Conservation (phyloP, 352 stramenopile genomes). For the Pythium dissimile region DNA sequence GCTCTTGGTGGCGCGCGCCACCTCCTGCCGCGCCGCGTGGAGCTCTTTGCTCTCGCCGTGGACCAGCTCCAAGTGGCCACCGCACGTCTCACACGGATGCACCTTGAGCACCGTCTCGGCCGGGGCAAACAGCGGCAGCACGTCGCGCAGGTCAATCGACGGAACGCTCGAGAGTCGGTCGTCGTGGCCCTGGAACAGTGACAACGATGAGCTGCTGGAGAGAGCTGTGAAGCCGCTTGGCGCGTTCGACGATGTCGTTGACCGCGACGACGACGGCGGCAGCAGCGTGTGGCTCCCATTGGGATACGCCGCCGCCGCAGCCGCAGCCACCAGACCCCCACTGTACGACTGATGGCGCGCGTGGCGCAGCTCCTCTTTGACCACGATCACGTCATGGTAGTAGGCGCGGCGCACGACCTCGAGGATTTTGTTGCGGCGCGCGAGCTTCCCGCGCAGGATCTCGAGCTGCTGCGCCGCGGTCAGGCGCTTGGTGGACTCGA, state of each 20-base stretch:
- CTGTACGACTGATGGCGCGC: no score
- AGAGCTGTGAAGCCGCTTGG: conserved; percentile 1
- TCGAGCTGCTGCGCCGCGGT: conserved; percentile 44
- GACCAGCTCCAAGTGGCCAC: conserved; percentile 71
- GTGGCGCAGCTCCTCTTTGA: conserved; percentile 76
- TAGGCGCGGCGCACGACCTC: conserved; percentile 74
- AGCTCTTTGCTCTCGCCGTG: conserved; percentile 81
- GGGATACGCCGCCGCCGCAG: not conserved
- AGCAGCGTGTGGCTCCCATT: not conserved
- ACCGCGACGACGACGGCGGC: conserved; percentile 15
- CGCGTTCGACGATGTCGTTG: conserved; percentile 7
- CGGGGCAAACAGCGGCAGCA: conserved; percentile 66
- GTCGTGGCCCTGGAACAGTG: conserved; percentile 8
- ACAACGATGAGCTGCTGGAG: not conserved
- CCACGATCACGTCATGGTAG: conserved; percentile 78
- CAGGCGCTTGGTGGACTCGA: conserved; percentile 34
- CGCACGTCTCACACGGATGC: conserved; percentile 69
- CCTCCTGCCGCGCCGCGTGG: conserved; percentile 56
- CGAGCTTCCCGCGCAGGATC: conserved; percentile 64
- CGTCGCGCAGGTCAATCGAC: conserved; percentile 68
- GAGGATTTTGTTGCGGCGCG: conserved; percentile 66
- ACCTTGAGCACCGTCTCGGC: conserved; percentile 70
- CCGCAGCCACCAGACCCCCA: no score
- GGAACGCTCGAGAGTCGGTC: conserved; percentile 56
- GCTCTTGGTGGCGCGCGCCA: conserved; percentile 56